A percentile compares a stretch with the other conserved stretches of the same genome.
phyloP scores from a whole-genome alignment of 1,284 basidiomycete genomes.

The Macrocystidia cucumis region DNA sequence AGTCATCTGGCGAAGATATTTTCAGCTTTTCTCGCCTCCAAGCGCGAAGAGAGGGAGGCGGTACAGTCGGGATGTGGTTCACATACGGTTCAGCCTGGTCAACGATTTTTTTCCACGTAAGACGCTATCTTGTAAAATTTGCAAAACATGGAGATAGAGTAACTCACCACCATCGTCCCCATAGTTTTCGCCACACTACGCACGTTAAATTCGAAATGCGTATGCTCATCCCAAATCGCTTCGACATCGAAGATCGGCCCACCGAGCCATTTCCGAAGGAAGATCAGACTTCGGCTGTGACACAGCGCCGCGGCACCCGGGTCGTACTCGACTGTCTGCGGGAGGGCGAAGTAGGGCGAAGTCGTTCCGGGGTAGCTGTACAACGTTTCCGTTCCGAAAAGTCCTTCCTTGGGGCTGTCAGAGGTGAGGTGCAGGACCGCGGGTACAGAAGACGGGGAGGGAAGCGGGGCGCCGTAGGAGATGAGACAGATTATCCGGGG shows the following conservation, averaged over 20 bases:
- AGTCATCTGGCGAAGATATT: slow-evolving; percentile 32
- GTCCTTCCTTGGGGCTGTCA: slow-evolving; percentile 6
- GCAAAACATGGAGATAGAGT: background rate
- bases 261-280: slow-evolving; percentile 30
- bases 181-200: slow-evolving; percentile 45
- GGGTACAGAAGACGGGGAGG: slow-evolving; percentile 16
- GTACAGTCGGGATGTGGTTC: slow-evolving; percentile 37
- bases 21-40: background rate
- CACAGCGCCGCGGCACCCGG: slow-evolving; percentile 28
- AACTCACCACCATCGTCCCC: slow-evolving; percentile 44
- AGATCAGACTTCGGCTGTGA: slow-evolving; percentile 34
- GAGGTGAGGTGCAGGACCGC: slow-evolving; percentile 20
- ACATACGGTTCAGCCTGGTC: slow-evolving; percentile 39
- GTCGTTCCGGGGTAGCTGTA: slow-evolving; percentile 19
- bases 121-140: background rate
- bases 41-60: background rate
- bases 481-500: slow-evolving; percentile 24
- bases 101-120: background rate
- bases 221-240: slow-evolving; percentile 46
- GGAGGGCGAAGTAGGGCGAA: slow-evolving; percentile 31
- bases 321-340: slow-evolving; percentile 28
- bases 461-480: slow-evolving; percentile 20
- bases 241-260: slow-evolving; percentile 41
- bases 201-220: slow-evolving; percentile 39
- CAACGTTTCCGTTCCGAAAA: slow-evolving; percentile 12